Percentiles rank a stretch among this genome's conserved stretches.
These are phyloP conservation scores for Leccinum laetum DNA, from an alignment of 1,284 basidiomycete genomes.

Conservation along the genomic window DNA sequence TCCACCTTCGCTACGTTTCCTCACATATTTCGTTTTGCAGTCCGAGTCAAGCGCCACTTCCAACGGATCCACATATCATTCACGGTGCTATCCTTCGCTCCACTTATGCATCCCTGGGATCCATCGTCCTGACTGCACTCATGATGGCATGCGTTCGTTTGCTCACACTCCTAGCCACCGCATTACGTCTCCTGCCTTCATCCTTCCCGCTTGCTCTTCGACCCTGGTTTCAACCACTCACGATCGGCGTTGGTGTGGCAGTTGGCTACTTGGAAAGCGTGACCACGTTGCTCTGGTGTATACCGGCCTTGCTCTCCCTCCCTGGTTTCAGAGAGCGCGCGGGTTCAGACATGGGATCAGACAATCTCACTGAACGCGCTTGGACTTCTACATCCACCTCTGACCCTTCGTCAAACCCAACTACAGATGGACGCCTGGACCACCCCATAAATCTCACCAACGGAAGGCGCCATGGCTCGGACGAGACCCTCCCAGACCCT, in stretches of 20 bases:
- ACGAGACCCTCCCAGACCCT: conserved; percentile 48
- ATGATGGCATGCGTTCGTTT: conserved; percentile 72
- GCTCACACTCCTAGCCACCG: conserved; percentile 36
- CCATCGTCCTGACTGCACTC: conserved; percentile 74
- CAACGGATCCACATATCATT: conserved; percentile 67
- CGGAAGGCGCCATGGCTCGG: conserved; percentile 34
- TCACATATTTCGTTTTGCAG: conserved; percentile 33
- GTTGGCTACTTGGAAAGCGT: conserved; percentile 60
- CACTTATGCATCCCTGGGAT: conserved; percentile 80
- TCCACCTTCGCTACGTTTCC: neutral
- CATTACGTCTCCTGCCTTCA: too few species aligned
- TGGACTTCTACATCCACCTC: conserved; percentile 42
- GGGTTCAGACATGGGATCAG: conserved; percentile 43
- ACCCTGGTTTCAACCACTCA: conserved; percentile 42
- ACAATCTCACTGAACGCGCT: conserved; percentile 43
- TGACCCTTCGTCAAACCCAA: conserved; percentile 43
- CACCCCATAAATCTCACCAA: conserved; percentile 22
- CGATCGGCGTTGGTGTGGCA: conserved; percentile 41
- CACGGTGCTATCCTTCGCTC: conserved; percentile 80
- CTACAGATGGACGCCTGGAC: conserved; percentile 27
- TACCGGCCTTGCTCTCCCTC: conserved; percentile 53
- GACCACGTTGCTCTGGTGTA: conserved; percentile 79
- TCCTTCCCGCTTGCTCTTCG: conserved; percentile 41
- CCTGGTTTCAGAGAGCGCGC: conserved; percentile 16
- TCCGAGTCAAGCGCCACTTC: conserved; percentile 48